Evolutionary conservation across 1,139 yeast species (phyloP), one percentile per base, ranked within the genome.

Genomic region (Candida anutae): DNA sequence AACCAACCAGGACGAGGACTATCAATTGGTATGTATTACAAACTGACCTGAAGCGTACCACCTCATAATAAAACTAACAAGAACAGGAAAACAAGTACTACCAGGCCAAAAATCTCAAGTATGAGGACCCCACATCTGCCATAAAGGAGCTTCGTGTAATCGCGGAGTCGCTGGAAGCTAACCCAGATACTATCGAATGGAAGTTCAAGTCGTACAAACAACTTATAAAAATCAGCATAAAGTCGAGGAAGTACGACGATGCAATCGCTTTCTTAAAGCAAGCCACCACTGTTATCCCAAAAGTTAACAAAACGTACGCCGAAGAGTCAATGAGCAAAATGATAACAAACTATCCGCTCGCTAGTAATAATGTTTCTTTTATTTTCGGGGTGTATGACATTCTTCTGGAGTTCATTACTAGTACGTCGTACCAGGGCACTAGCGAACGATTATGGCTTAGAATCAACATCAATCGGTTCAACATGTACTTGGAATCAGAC

Each of bases 121-220:
- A 77, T 37, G 87, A 78, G 27, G 74, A 76, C 25, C 54, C 62
- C 0, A 26, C 26, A 5, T 30, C 33, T 4, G 42, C 46, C 3
- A 29, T 40, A 3, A 22, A 21, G 4, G 35, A 38, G 5, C 37
- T 48, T n/a, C 26, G 29, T 6, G 24, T 25, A 5, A 25, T 49
- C 6, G 34, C 37, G 9, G 21, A 27, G 4, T 21, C 24, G 4
- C 11, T 25, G 2, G 28, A 21, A 1, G 23, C 29, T 4, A 27
- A 48, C 18, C 48, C 45, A 9, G 39, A 38, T 2, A 42, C 43
- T 12, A 32, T 41, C 5, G 59, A 55, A 22, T 74, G 72, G 62
- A 45, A 70, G 3, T 77, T 79, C 50, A 79, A 76, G 38, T 63
- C 85, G 1, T 52, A 61, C 29, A 83, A 83, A 42, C 94, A 83